Conservation (phyloP, 1,284 basidiomycete genomes). For the Schizopora paradoxa region DNA sequence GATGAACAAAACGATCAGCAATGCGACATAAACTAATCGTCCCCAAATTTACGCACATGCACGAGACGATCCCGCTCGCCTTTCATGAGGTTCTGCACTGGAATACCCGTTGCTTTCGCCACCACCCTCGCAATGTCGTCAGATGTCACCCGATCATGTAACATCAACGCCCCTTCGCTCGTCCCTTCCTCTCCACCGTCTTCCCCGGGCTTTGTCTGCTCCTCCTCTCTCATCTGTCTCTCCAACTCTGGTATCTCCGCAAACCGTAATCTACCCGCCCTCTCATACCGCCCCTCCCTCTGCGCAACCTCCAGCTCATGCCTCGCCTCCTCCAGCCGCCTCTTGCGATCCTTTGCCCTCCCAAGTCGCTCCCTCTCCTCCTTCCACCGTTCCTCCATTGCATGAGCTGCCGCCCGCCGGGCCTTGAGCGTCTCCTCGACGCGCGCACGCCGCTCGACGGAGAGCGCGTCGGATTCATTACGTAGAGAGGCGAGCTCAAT, state of each 20-base stretch:
- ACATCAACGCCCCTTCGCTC: conserved; percentile 38
- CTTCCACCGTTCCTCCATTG: conserved; percentile 70
- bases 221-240: conserved; percentile 65
- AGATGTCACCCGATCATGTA: conserved; percentile 84
- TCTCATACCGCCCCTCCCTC: conserved; percentile 78
- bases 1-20: background rate
- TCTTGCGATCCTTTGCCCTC: conserved; percentile 74
- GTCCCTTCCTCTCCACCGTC: conserved; percentile 35
- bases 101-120: conserved; percentile 88
- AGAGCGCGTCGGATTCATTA: conserved; percentile 83
- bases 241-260: conserved; percentile 81
- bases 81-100: conserved; percentile 82
- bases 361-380: conserved; percentile 76
- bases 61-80: conserved; percentile 88
- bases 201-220: conserved; percentile 38
- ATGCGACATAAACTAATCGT: conserved; percentile 10
- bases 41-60: conserved; percentile 50
- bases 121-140: conserved; percentile 87
- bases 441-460: conserved; percentile 60
- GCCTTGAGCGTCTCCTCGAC: conserved; percentile 60
- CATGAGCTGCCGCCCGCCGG: conserved; percentile 58
- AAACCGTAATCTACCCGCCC: conserved; percentile 78
- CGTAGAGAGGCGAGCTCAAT: conserved; percentile 90
- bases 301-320: conserved; percentile 86
- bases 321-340: conserved; percentile 78